Base-by-base conservation (phyloP, 768 basidiomycete genomes). In the Termitomyces sp. region DNA sequence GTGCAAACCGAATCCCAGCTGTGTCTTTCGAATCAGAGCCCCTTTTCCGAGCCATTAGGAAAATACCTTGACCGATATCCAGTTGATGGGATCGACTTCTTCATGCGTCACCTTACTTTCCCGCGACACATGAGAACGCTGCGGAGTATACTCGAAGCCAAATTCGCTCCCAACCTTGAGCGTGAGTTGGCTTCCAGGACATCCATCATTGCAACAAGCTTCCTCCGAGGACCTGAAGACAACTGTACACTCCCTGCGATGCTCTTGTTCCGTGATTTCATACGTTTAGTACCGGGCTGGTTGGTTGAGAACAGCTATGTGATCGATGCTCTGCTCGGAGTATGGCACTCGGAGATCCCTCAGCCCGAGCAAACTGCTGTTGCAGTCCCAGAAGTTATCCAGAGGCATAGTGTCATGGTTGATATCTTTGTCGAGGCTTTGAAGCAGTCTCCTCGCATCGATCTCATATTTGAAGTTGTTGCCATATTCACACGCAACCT, bases 41-140 rank as follows among this genome's bases (percentile, higher is more conserved):
- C 94, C 1, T 98, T 99, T 71, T 97, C 96, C 0, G 85, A 90
- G 56, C 95, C 94, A 6, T 73, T 98, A 46, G 93, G 90, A 19
- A 85, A 86, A 66, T 98, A 94, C 70, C 78, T 98, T 21, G 85
- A 98, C 68, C 86, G 92, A 9, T 98, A 97, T 70, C 88, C 93
- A 0, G 74, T 71, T 3, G 90, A 98, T 63, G 89, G 93, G 2
- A 78, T 91, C 21, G 85, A 91, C 48, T 92, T 91, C 68, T 89
- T 99, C 68, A 72, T 93, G 60, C 79, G 81, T 11, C 82, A 91
- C 59, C 73, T 98, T n/a, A 77, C 82, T 44, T 83, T 89, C 61
- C 82, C 88, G 0, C 80, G 87, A 40, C 87, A 92, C 64, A 75
- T 97, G 42, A 84, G 88, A 59, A 96, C 95, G 0, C 72, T 94